Conservation (phyloP, 1,284 basidiomycete genomes). For the Tylopilus sp. region DNA sequence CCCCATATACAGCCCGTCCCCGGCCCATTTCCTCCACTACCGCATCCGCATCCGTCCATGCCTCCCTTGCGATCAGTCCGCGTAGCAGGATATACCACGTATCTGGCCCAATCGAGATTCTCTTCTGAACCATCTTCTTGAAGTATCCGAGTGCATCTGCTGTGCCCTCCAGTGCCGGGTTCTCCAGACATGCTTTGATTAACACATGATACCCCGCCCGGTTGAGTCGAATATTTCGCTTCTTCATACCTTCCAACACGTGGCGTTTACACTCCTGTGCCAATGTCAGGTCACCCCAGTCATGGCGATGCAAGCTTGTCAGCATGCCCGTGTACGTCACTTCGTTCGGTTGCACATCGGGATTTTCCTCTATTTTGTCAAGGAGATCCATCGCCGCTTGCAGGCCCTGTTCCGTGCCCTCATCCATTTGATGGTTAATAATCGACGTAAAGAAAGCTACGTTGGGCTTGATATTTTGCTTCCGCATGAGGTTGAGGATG, state of each 20-base stretch:
- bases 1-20: conserved; percentile 36
- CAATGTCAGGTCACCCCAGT: conserved; percentile 42
- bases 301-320: conserved; percentile 52
- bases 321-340: conserved; percentile 74
- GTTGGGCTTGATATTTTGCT: conserved; percentile 69
- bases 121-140: conserved; percentile 56
- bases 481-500: conserved; percentile 66
- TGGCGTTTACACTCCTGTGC: conserved; percentile 45
- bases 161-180: conserved; percentile 45
- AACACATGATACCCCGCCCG: conserved; percentile 72
- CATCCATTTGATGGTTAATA: conserved; percentile 65
- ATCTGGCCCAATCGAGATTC: conserved; percentile 51
- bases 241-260: conserved; percentile 60
- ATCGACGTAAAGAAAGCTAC: conserved; percentile 71
- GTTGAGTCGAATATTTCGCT: conserved; percentile 49
- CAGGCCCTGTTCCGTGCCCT: conserved; percentile 52
- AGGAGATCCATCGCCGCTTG: conserved; percentile 63
- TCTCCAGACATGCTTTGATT: conserved; percentile 59
- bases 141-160: conserved; percentile 59
- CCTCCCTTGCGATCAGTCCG: conserved; percentile 51
- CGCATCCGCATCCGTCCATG: conserved; percentile 57
- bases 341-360: conserved; percentile 56
- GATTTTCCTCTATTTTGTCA: conserved; percentile 63
- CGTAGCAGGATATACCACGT: conserved; percentile 74
- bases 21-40: conserved; percentile 57